Evolutionary conservation across 306 rosid genomes (phyloP), one percentile per base, ranked within the genome.

Genomic region (Prunus fruticosa): DNA sequence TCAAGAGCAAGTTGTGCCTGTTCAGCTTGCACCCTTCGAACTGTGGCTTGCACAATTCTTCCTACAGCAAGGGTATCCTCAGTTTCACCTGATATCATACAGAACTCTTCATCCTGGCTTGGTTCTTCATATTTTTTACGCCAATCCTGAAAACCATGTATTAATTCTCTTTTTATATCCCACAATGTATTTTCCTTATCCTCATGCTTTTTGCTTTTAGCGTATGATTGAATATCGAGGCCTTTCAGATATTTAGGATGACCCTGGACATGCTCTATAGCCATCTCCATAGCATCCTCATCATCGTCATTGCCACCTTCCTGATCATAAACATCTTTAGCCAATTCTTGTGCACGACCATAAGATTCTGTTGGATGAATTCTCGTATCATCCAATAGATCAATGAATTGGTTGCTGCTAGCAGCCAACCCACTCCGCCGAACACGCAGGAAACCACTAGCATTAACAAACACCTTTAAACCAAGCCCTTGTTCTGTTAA

Each of bases 111-210:
- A 73, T 95, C 98, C 80, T 90, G 97, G 83, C 90, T 92, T 38
- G 94, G 97, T 82, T 92, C 98, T 89, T 95, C 98, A 80, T 95
- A 95, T 78, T 88, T 90, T 78, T 89, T 95, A 64, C 98, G 98
- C 96, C 98, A 90, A 72, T 94, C 98, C 89, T 85, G 96, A 82
- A 94, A 94, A 34, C 98, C 98, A 41, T 87, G 95, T 90, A 92
- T 88, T 79, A 94, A 76, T 85, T 94, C 98, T 78, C 94, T 86
- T 82, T 79, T 92, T 56, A 94, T 94, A 72, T 94, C 96, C 62
- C 78, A 84, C 78, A 92, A 87, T 64, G 98, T 94, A 67, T 84
- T 84, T 65, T 78, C 89, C 80, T 94, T 94, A 80, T 88, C 85
- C 74, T 71, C 78, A 43, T 89, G 89, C 0, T 83, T 62, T 77